phyloP scores from a whole-genome alignment of 495 filamentous ascomycete species.

The Podospora tetraspora region DNA sequence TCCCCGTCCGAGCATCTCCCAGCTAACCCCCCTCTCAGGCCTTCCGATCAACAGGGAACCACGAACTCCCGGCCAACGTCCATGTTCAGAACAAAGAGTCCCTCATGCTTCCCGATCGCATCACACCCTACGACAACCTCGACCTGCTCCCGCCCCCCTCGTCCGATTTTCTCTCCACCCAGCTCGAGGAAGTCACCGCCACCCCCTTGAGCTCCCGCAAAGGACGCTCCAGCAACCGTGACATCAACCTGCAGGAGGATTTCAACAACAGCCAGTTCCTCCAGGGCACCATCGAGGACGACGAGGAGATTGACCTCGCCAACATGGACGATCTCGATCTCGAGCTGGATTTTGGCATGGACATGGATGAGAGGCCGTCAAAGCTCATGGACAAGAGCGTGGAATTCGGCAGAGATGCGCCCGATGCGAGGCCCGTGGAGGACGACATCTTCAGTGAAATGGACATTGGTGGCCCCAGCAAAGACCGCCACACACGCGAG shows the following conservation, averaged over 20 bases:
- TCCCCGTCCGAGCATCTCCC: not conserved
- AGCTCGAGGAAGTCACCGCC: conserved; percentile 51
- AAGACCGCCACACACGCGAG: conserved; percentile 40
- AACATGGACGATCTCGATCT: conserved; percentile 52
- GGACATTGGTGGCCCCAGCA: conserved; percentile 44
- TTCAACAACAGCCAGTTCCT: conserved; percentile 62
- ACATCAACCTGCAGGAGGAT: conserved; percentile 58
- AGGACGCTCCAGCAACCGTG: conserved; percentile 55
- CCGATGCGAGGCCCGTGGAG: conserved; percentile 56
- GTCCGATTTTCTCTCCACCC: conserved; percentile 66
- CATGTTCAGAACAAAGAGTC: conserved; percentile 60
- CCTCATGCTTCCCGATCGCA: conserved; percentile 76
- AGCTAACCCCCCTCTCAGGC: conserved; percentile 50
- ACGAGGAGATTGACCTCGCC: conserved; percentile 48
- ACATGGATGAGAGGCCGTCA: conserved; percentile 44
- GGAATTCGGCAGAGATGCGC: conserved; percentile 80
- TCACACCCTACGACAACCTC: conserved; percentile 85
- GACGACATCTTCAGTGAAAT: conserved; percentile 70
- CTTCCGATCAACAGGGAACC: conserved; percentile 72
- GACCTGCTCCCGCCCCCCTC: conserved; percentile 60
- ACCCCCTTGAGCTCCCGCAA: conserved; percentile 42
- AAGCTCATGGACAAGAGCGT: conserved; percentile 57
- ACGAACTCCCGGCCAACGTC: conserved; percentile 66
- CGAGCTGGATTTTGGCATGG: conserved; percentile 55
- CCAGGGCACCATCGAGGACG: conserved; percentile 54